Evolutionary conservation across 495 filamentous ascomycete genomes (phyloP), one percentile per base, ranked within the genome.

Genomic region (Aspergillus incahuasiensis): DNA sequence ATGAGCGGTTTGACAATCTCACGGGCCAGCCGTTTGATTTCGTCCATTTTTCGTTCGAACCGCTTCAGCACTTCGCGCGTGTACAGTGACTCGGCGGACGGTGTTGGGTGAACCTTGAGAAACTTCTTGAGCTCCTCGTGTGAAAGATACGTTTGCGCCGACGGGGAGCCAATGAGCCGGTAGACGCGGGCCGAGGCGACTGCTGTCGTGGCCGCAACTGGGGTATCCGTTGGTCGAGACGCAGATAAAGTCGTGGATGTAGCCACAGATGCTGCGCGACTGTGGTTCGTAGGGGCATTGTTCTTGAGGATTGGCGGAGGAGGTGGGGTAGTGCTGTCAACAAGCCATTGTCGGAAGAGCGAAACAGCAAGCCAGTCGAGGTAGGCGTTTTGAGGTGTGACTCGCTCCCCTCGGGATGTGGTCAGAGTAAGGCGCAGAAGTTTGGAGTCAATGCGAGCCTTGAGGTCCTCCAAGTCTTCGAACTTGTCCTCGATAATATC

Each of bases 401-500:
- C 86, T 32, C 90, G 79, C 59, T 95, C 91, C 18, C 91, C 91
- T 53, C 83, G 73, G 0, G 82, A 79, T n/a, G 86, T 95, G 0
- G 83, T 90, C 0, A 96, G 78, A 0, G 82, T 88, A 8, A 97
- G 75, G 7, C 91, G 82, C 63, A 94, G 90, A 24, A 97, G 82
- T 47, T 84, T 83, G 9, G 81, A 84, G 65, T 96, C 91, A 32
- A 91, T 75, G 52, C 74, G 74, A 40, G 81, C 74, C 41, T 87
- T 85, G 6, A 79, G 74, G 46, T 89, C 84, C 51, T 90, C 87
- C 3, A 92, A 75, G 62, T 95, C 90, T 58, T 92, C 79, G 32
- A 89, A 87, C 68, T 95, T 95, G 66, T 95, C 90, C 64, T 94
- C 88, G 56, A 97, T 92, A 15, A 95, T 79, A 52, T 95, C 91